Evolutionary conservation across 2,329 filamentous ascomycete species (phyloP).

Genomic region (Aspergillus sp.): DNA sequence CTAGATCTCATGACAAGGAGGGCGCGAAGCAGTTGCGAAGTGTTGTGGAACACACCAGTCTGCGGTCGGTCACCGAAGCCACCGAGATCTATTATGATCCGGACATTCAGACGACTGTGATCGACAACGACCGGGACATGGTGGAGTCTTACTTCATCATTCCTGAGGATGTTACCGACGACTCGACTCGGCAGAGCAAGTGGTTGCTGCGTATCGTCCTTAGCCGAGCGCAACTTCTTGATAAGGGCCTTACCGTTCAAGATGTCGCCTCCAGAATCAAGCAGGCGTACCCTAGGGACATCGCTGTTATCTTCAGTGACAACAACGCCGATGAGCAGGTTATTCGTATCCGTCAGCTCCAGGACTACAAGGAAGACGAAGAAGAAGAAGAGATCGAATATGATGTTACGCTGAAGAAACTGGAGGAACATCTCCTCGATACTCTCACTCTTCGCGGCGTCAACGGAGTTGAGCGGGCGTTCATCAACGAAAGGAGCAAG

Average conservation of each 20-base stretch:
- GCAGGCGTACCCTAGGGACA: slow-evolving; percentile 71
- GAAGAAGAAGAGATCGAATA: slow-evolving; percentile 70
- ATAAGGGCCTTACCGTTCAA: slow-evolving; percentile 79
- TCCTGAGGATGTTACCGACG: slow-evolving; percentile 66
- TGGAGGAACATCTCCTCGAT: slow-evolving; percentile 85
- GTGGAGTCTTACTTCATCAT: slow-evolving; percentile 96
- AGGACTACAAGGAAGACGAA: slow-evolving; percentile 60
- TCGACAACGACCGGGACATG: slow-evolving; percentile 82
- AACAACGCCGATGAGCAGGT: slow-evolving; percentile 95
- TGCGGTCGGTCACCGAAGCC: slow-evolving; percentile 80
- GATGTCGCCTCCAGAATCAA: slow-evolving; percentile 88
- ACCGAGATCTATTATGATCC: slow-evolving; percentile 98
- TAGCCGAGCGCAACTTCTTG: slow-evolving; percentile 86
- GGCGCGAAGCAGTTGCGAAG: slow-evolving; percentile 78
- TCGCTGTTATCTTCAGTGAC: slow-evolving; percentile 93
- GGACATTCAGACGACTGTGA: slow-evolving; percentile 73
- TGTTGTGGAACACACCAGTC: slow-evolving; percentile 84
- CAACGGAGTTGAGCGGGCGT: slow-evolving; percentile 76
- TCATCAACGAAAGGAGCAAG: slow-evolving; percentile 72
- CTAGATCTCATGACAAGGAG: slow-evolving; percentile 58
- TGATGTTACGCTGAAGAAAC: slow-evolving; percentile 83
- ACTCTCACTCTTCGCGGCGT: slow-evolving; percentile 87
- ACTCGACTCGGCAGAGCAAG: slow-evolving; percentile 63
- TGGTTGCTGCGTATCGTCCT: slow-evolving; percentile 93
- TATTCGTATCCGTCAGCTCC: slow-evolving; percentile 79